Evolutionary conservation across 169 alveolate species (phyloP).

Genomic region (Plasmodium ovale): DNA sequence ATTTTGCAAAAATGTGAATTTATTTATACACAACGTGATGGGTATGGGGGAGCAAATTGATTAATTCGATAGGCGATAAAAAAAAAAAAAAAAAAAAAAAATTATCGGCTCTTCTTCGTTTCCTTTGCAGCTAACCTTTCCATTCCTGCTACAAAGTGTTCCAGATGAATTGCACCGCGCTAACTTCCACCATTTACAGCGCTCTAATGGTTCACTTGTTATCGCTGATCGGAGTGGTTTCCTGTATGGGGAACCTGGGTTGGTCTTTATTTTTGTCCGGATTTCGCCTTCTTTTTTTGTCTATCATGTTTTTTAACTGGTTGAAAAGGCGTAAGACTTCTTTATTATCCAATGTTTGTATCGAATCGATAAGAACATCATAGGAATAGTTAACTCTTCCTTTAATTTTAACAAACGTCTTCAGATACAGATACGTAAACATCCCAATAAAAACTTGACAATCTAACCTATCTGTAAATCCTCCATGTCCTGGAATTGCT

Average conservation of each 20-base stretch:
- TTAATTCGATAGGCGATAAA: no score
- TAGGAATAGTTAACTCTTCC: conserved; percentile 33
- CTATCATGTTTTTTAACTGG: conserved; percentile 51
- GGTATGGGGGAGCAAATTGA: neutral
- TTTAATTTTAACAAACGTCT: conserved; percentile 76
- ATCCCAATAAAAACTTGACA: conserved; percentile 95
- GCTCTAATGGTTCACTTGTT: neutral
- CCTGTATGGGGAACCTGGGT: neutral
- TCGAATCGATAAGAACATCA: conserved; percentile 55
- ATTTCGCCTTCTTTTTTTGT: conserved; percentile 21
- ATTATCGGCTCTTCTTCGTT: no score
- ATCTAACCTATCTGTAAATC: conserved; percentile 99
- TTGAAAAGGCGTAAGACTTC: conserved; percentile 37
- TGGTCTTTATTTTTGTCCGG: conserved; percentile 1
- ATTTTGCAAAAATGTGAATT: no score
- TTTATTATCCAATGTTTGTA: conserved; percentile 55
- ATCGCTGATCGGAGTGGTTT: neutral
- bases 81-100: no score
- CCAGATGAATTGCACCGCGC: no score
- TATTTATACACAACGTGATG: neutral
- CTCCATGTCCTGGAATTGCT: conserved; percentile 99
- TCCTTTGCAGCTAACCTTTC: no score
- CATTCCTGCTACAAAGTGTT: no score
- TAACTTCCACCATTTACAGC: neutral
- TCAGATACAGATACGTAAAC: conserved; percentile 89